phyloP scores from a whole-genome alignment of 2,329 filamentous ascomycete species.

The Sphaerostilbella broomeana region DNA sequence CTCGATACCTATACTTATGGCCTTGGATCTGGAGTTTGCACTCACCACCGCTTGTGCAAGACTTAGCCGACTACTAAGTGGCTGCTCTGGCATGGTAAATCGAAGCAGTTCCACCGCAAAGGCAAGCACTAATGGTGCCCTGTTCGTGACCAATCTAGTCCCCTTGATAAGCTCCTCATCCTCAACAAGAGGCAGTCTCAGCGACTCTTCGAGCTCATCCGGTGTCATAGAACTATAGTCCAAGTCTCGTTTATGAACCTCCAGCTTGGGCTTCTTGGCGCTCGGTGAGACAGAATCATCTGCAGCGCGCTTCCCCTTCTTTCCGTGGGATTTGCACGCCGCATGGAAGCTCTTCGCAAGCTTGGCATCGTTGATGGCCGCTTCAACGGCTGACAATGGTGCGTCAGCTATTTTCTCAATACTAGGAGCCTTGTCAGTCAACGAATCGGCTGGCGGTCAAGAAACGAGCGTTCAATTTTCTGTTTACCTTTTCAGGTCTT shows the following conservation, averaged over 20 bases:
- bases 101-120: slow-evolving; percentile 69
- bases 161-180: slow-evolving; percentile 54
- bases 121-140: slow-evolving; percentile 74
- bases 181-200: slow-evolving; percentile 51
- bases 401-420: slow-evolving; percentile 50
- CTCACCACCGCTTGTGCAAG: slow-evolving; percentile 79
- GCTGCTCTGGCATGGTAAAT: slow-evolving; percentile 80
- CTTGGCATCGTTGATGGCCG: slow-evolving; percentile 42
- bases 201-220: slow-evolving; percentile 55
- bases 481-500: slow-evolving; percentile 48
- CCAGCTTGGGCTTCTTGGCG: slow-evolving; percentile 28
- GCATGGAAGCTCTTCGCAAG: slow-evolving; percentile 44
- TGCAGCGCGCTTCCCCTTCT: slow-evolving; percentile 31
- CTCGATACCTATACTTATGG: slow-evolving; percentile 66
- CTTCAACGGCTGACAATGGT: slow-evolving; percentile 36
- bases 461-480: background rate
- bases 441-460: too few relatives aligned
- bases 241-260: slow-evolving; percentile 28
- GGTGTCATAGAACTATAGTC: slow-evolving; percentile 40
- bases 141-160: slow-evolving; percentile 62
- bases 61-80: slow-evolving; percentile 74
- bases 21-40: slow-evolving; percentile 71
- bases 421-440: slow-evolving; percentile 33
- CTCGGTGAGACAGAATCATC: slow-evolving; percentile 14
- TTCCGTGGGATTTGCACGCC: slow-evolving; percentile 48